phyloP scores from a whole-genome alignment of 345 rosid genomes.

The Gossypium bickii region DNA sequence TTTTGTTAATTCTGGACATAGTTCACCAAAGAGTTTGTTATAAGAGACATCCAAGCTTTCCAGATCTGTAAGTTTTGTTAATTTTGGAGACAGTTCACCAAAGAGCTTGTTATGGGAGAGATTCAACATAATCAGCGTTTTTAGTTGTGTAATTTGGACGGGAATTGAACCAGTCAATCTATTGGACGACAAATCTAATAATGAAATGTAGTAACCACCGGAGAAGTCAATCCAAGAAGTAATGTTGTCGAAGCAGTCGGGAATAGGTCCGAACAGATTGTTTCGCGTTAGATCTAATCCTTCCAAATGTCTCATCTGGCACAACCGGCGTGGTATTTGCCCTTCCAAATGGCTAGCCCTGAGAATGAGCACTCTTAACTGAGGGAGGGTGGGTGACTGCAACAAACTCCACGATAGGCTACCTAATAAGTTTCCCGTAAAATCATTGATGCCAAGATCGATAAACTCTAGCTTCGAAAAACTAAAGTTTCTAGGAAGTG shows the following conservation, averaged over 20 bases:
- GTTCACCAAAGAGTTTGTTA: neutral
- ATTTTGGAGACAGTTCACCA: no score
- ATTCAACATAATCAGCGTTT: fast-evolving
- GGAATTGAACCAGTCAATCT: conserved; percentile 19
- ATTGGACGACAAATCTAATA: conserved; percentile 8
- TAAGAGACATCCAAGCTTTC: neutral
- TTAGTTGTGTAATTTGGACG: neutral
- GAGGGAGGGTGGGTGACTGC: neutral
- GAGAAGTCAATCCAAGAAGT: neutral
- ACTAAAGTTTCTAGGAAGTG: conserved; percentile 9
- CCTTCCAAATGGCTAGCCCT: conserved; percentile 6
- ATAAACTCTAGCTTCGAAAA: neutral
- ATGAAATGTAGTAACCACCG: fast-evolving
- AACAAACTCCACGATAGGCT: neutral
- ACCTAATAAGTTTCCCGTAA: neutral
- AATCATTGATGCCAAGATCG: neutral
- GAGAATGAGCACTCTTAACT: neutral
- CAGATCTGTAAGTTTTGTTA: fast-evolving
- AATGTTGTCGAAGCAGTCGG: conserved; percentile 11
- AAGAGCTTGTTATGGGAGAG: conserved; percentile 4
- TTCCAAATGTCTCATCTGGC: conserved; percentile 7
- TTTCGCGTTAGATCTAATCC: neutral
- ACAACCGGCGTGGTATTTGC: neutral
- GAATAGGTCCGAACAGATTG: conserved; percentile 11
- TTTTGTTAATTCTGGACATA: neutral